A percentile compares a stretch with the other conserved stretches of the same genome.
Evolutionary conservation across 179 eudicot genomes (phyloP).

Genomic region (Beta macrorhiza): DNA sequence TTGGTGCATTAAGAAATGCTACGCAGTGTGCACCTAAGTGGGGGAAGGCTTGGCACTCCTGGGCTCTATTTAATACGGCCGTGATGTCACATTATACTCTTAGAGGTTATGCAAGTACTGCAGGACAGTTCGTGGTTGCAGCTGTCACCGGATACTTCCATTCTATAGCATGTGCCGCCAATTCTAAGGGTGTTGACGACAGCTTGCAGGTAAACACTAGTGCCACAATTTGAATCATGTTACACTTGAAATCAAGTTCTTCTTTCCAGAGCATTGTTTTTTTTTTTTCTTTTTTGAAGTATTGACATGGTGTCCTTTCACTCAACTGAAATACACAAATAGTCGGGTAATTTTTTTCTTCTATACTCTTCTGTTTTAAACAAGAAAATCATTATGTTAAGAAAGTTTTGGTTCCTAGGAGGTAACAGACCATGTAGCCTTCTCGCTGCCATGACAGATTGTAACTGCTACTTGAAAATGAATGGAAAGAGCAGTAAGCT

Average conservation of each 20-base stretch:
- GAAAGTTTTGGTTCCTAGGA: no score
- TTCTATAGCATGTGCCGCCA: slow-evolving; percentile 95
- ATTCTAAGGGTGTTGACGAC: slow-evolving; percentile 90
- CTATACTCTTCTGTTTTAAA: neutral
- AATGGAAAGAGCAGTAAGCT: no score
- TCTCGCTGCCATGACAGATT: no score
- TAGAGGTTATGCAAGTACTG: slow-evolving; percentile 56
- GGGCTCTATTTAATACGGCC: slow-evolving; percentile 97
- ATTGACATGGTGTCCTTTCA: neutral
- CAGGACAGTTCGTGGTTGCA: slow-evolving; percentile 81
- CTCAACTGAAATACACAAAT: neutral
- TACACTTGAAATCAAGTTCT: neutral
- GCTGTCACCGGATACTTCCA: slow-evolving; percentile 97
- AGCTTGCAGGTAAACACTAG: slow-evolving; percentile 75
- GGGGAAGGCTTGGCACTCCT: slow-evolving; percentile 96
- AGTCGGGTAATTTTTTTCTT: neutral
- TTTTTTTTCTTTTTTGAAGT: neutral
- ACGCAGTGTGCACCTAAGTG: slow-evolving; percentile 76
- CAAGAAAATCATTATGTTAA: neutral
- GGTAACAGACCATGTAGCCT: no score
- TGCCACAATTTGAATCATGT: slow-evolving; percentile 5
- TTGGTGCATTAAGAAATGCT: slow-evolving; percentile 67
- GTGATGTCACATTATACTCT: slow-evolving; percentile 93
- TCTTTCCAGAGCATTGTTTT: neutral
- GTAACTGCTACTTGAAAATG: no score